phyloP scores from a whole-genome alignment of 169 alveolate species.

The Eimeria mitis region DNA sequence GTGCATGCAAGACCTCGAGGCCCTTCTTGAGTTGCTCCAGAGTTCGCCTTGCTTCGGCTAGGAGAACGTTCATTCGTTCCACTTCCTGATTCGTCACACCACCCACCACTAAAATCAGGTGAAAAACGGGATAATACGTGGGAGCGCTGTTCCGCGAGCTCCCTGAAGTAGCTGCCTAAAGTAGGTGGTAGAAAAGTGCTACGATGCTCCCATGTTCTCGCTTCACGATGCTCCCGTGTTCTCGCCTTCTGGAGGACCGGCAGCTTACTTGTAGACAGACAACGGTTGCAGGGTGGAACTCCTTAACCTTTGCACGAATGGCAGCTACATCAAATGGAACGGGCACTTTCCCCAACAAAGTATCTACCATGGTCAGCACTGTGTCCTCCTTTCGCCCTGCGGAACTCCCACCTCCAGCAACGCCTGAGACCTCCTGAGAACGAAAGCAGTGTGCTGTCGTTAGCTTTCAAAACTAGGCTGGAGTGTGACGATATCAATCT shows the following conservation, averaged over 20 bases:
- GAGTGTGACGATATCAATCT: not conserved
- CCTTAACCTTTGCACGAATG: constrained; percentile 83
- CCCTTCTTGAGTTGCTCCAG: constrained; percentile 95
- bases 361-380: constrained; percentile 90
- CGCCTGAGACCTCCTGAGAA: constrained; percentile 83
- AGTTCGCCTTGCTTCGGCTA: constrained; percentile 92
- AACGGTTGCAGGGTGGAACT: constrained; percentile 92
- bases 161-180: too few species aligned
- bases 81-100: constrained; percentile 89
- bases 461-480: not conserved
- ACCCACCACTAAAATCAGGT: not conserved
- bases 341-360: constrained; percentile 91
- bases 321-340: constrained; percentile 86
- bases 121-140: not conserved
- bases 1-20: constrained; percentile 85
- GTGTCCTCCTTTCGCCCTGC: constrained; percentile 90
- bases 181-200: too few species aligned
- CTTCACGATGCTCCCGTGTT: not conserved
- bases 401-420: constrained; percentile 83
- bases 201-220: too few species aligned
- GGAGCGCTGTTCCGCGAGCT: not conserved
- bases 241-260: not conserved
- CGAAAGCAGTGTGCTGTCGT: not conserved
- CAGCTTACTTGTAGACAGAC: constrained; percentile 90
- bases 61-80: constrained; percentile 96